Conservation (phyloP, 805 yeast species). For the Teunomyces gatunensis region DNA sequence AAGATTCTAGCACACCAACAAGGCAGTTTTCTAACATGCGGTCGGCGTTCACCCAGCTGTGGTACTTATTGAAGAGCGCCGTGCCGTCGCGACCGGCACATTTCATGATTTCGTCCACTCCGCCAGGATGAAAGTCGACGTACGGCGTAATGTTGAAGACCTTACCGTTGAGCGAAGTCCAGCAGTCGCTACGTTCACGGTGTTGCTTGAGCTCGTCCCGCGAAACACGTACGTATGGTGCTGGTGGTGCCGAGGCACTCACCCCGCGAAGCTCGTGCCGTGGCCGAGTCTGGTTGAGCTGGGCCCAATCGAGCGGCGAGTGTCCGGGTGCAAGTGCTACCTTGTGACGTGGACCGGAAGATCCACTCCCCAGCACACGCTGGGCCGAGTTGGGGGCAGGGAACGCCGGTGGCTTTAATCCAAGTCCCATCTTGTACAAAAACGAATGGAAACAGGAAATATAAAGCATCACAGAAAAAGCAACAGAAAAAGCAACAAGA, state of each 20-base stretch:
- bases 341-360: conserved; percentile 36
- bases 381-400: conserved; percentile 39
- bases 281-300: conserved; percentile 42
- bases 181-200: conserved; percentile 61
- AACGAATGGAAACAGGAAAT: background rate
- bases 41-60: conserved; percentile 77
- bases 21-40: conserved; percentile 74
- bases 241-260: conserved; percentile 52
- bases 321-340: conserved; percentile 73
- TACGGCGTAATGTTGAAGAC: conserved; percentile 88
- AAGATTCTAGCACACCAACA: conserved; percentile 52
- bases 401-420: conserved; percentile 13
- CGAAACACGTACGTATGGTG: conserved; percentile 46
- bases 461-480: background rate
- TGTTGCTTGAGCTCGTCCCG: conserved; percentile 61
- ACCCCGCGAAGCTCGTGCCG: conserved; percentile 55
- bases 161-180: conserved; percentile 79
- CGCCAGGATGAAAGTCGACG: conserved; percentile 90
- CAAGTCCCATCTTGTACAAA: background rate
- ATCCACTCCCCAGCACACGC: conserved; percentile 20
- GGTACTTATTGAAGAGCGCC: conserved; percentile 65
- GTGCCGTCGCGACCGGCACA: conserved; percentile 88
- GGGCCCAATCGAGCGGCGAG: conserved; percentile 87
- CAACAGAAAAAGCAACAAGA: no score
- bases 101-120: conserved; percentile 69